phyloP scores from a whole-genome alignment of 495 filamentous ascomycete species.

The Astrothelium subdiscretum region DNA sequence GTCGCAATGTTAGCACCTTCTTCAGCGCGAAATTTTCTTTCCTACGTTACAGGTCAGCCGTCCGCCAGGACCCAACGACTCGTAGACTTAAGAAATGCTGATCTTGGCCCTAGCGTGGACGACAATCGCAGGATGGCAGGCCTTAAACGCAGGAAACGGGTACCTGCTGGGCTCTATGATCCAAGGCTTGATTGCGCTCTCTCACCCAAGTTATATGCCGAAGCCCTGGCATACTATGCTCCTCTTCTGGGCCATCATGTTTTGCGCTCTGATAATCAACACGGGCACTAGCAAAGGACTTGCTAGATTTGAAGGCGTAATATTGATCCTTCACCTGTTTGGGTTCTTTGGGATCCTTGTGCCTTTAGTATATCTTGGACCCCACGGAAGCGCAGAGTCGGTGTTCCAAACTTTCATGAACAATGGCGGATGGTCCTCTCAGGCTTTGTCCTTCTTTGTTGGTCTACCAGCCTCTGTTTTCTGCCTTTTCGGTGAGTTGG shows the following conservation, averaged over 20 bases:
- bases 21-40: conserved; percentile 6
- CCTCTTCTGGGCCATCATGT: background rate
- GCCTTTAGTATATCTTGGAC: conserved; percentile 5
- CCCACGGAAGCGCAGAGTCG: background rate
- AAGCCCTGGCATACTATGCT: conserved; percentile 11
- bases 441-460: conserved; percentile 14
- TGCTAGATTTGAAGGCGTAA: conserved; percentile 10
- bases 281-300: conserved; percentile 8
- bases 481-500: conserved; percentile 14
- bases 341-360: conserved; percentile 27
- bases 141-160: background rate
- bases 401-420: conserved; percentile 11
- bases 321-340: conserved; percentile 22
- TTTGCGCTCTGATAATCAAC: conserved; percentile 3
- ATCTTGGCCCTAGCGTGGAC: background rate
- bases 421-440: conserved; percentile 14
- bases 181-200: conserved; percentile 8
- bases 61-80: too few relatives aligned
- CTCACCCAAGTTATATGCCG: conserved; percentile 1
- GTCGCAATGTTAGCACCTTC: background rate
- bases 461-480: conserved; percentile 14
- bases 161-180: background rate
- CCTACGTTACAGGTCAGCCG: conserved; percentile 14
- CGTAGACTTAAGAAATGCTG: too few relatives aligned
- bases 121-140: background rate